Evolutionary conservation across 108 stramenopile species (phyloP), one percentile per base, ranked within the genome.

Genomic region (Chaetoceros muelleri): DNA sequence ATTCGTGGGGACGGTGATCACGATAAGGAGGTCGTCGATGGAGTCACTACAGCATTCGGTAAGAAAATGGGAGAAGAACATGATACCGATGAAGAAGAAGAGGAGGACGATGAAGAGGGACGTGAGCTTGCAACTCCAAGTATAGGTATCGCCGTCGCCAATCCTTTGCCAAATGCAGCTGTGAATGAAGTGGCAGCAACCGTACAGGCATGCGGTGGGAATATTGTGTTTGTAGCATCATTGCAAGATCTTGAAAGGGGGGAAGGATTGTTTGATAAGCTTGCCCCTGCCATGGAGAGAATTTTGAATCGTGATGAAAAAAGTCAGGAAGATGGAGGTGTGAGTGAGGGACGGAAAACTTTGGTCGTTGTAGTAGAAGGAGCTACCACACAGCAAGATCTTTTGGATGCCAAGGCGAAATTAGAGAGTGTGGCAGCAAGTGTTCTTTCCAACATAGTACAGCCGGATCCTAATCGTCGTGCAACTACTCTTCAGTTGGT

Each of bases 211-310:
- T 90, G 88, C 53, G 80, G 74, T 27, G 83, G 86, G 18, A 71
- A 74, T 22, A 59, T 91, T 17, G 77, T 91, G 19, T 91, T 76
- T 47, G 75, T 75, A 28, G 72, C 83, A 27, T 69, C 71, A 46
- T 44, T 62, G 0, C 70, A 76, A 24, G 89, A 91, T 58, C 65
- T 85, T 3, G 57, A 61, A 16, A 68, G 85, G 1, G 85, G 85
- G 0, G 89, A 91, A 69, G 89, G 89, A 48, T 60, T 91, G 31
- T 81, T 83, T 28, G 76, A 88, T 46, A 74, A 57, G 2, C 61
- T 91, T 3, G 89, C 74, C 0, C 85, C 89, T 8, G 89, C 85
- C 17, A 69, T 91, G 49, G 85, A 91, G 60, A 69, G 74, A 10
- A 52, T 86, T 54, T 44, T 91, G 60, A 63, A 55, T 21, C 34